These are phyloP conservation scores for Cyclotella cryptica DNA, from an alignment of 108 stramenopile genomes.

Conservation along the genomic window DNA sequence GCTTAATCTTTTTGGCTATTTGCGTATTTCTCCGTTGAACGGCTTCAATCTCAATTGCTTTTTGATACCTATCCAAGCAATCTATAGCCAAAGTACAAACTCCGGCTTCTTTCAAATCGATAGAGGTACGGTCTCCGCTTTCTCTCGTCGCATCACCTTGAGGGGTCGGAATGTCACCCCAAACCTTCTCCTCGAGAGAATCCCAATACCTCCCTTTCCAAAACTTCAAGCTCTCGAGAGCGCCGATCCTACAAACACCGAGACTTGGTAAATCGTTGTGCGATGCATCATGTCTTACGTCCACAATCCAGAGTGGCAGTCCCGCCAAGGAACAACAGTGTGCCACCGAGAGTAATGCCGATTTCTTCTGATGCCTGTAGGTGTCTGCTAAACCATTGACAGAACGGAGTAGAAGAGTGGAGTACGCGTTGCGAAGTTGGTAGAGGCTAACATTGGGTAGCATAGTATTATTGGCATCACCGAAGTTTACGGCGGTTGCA, in stretches of 20 bases:
- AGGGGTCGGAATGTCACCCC: slow-evolving; percentile 26
- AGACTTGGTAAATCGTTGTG: slow-evolving; percentile 82
- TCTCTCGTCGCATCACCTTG: slow-evolving; percentile 4
- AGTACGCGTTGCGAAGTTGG: slow-evolving; percentile 75
- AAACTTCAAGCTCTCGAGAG: slow-evolving; percentile 72
- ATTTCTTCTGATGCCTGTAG: slow-evolving; percentile 64
- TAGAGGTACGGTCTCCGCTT: not conserved
- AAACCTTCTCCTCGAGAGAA: slow-evolving; percentile 34
- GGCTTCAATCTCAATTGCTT: slow-evolving; percentile 33
- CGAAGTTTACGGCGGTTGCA: not conserved
- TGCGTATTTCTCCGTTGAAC: slow-evolving; percentile 16
- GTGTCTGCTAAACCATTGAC: slow-evolving; percentile 89
- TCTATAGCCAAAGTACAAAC: slow-evolving; percentile 29
- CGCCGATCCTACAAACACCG: slow-evolving; percentile 65
- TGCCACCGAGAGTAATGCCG: slow-evolving; percentile 53
- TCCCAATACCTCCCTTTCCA: slow-evolving; percentile 73
- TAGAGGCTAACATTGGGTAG: slow-evolving; percentile 3
- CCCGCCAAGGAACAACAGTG: slow-evolving; percentile 73
- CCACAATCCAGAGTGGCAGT: slow-evolving; percentile 84
- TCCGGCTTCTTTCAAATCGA: slow-evolving; percentile 24
- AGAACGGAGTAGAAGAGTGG: slow-evolving; percentile 72
- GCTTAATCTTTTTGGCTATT: slow-evolving; percentile 6
- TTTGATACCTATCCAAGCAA: slow-evolving; percentile 35
- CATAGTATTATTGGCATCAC: slow-evolving; percentile 6
- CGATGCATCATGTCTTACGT: slow-evolving; percentile 82